Percentiles rank a stretch among this genome's conserved stretches.
Evolutionary conservation across 352 stramenopile genomes (phyloP).

Genomic region (Ophiocytium majus): DNA sequence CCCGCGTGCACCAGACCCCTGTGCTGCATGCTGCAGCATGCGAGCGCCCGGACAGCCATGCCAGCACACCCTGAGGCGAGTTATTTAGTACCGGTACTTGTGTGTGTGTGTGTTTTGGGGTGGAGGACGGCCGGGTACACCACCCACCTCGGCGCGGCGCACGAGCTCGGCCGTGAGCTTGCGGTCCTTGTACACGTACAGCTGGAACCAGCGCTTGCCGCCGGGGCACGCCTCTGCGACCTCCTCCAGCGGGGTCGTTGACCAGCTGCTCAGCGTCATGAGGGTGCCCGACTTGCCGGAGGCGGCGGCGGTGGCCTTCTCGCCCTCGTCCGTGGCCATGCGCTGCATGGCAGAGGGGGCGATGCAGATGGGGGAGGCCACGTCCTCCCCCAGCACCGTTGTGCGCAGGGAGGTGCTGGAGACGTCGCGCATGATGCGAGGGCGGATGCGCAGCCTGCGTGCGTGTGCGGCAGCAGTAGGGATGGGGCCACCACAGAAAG

Average conservation of each 20-base stretch:
- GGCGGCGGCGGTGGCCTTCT: conserved; percentile 69
- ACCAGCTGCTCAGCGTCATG: conserved; percentile 81
- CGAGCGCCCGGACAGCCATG: too few species aligned
- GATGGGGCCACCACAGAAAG: too few species aligned
- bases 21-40: background rate
- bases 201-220: conserved; percentile 79
- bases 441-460: conserved; percentile 72
- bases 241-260: conserved; percentile 74
- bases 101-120: too few species aligned
- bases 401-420: conserved; percentile 75
- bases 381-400: conserved; percentile 70
- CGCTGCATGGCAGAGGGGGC: conserved; percentile 76
- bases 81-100: too few species aligned
- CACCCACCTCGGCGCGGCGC: conserved; percentile 65
- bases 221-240: conserved; percentile 59
- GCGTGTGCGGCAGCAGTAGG: too few species aligned
- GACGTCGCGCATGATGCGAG: conserved; percentile 81
- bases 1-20: too few species aligned
- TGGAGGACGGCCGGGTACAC: too few species aligned
- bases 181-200: conserved; percentile 82
- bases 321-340: conserved; percentile 80
- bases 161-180: conserved; percentile 71
- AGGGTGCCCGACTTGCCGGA: conserved; percentile 68
- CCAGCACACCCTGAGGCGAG: too few species aligned
- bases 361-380: conserved; percentile 80